These are phyloP conservation scores for Diaporthe citrichinensis DNA, from an alignment of 2,329 filamentous ascomycete species.

Conservation along the genomic window DNA sequence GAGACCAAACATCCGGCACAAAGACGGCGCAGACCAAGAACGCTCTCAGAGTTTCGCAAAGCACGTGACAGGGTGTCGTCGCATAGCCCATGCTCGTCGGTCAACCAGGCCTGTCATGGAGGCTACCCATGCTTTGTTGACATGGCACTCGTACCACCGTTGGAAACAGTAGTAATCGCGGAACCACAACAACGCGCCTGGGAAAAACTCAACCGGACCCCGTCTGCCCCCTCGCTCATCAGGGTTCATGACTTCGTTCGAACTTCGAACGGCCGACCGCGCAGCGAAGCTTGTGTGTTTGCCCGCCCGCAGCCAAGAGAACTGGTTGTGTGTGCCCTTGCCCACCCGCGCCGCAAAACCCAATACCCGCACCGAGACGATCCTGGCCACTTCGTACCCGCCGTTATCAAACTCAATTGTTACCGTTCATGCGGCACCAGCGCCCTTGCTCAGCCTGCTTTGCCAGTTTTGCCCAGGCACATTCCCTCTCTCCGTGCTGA, in stretches of 20 bases:
- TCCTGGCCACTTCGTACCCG: conserved; percentile 11
- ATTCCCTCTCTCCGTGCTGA: not conserved
- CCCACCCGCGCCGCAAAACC: not conserved
- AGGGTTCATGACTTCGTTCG: conserved; percentile 25
- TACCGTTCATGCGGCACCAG: conserved; percentile 29
- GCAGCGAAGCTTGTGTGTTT: not conserved
- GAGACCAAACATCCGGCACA: not conserved
- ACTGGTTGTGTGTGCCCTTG: not conserved
- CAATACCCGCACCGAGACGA: not conserved
- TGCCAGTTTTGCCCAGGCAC: not conserved
- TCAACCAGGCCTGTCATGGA: not conserved
- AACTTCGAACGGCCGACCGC: not conserved
- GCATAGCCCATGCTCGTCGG: not conserved
- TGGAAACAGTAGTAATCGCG: not conserved
- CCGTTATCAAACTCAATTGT: conserved; percentile 33
- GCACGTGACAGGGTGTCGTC: conserved; percentile 27
- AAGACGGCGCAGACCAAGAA: not conserved
- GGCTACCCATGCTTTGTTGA: conserved; percentile 6
- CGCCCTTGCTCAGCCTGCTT: conserved; percentile 15
- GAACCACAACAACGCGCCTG: conserved; percentile 7
- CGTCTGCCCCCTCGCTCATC: not conserved
- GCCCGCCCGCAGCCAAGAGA: conserved; percentile 22
- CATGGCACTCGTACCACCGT: not conserved
- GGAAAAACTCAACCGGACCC: not conserved
- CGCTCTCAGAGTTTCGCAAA: not conserved